Percentiles rank a stretch among this genome's conserved stretches.
Conservation (phyloP, 768 basidiomycete species). For the Lactarius akahatsu region DNA sequence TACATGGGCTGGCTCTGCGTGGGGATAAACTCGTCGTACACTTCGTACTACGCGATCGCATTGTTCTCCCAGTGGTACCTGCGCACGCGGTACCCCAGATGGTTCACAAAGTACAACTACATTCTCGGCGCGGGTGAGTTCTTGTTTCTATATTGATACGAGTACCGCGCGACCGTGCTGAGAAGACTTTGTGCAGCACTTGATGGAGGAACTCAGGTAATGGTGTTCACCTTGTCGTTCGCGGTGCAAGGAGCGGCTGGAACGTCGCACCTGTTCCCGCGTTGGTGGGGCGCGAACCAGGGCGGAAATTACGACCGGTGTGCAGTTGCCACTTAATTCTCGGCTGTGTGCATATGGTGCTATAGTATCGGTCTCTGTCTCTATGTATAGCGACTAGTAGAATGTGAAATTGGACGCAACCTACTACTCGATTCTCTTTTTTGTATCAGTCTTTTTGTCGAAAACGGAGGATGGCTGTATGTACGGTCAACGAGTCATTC, state of each 20-base stretch:
- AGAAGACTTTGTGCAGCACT: constrained; percentile 39
- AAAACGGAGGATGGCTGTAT: no score
- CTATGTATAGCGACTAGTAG: no score
- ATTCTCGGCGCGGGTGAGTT: constrained; percentile 38
- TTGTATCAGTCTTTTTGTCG: no score
- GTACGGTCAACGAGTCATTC: no score
- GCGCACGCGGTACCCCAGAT: constrained; percentile 41
- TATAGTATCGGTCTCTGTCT: neutral
- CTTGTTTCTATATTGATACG: neutral
- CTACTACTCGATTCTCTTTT: no score
- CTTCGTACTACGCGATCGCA: constrained; percentile 44
- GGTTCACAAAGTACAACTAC: constrained; percentile 44
- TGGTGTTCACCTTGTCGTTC: constrained; percentile 40
- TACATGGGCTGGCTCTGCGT: constrained; percentile 51
- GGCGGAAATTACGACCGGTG: constrained; percentile 40
- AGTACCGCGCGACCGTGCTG: constrained; percentile 8
- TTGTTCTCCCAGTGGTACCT: constrained; percentile 50
- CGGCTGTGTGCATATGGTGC: neutral
- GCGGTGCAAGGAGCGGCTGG: constrained; percentile 48
- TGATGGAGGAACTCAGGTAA: constrained; percentile 48
- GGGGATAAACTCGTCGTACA: constrained; percentile 49
- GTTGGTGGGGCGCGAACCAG: constrained; percentile 59
- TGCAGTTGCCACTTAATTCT: neutral
- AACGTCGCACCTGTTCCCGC: constrained; percentile 48
- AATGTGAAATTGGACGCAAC: no score